phyloP scores from a whole-genome alignment of 768 basidiomycete species.

The Rhizopogon roseolus region DNA sequence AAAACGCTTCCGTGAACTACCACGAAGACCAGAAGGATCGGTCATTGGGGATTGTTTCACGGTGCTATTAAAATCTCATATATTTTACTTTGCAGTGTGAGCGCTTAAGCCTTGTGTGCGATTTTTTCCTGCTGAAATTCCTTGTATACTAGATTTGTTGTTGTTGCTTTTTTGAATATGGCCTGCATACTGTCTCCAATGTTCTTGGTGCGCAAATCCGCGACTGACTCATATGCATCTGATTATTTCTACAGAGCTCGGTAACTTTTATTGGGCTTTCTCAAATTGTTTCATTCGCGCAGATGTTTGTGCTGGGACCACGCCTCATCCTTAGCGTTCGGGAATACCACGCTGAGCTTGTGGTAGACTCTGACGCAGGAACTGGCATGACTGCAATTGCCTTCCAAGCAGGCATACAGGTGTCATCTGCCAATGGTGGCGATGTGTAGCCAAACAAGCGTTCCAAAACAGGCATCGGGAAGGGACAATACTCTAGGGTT shows the following conservation, averaged over 20 bases:
- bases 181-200: no score
- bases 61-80: neutral
- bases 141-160: no score
- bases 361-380: neutral
- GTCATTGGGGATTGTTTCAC: no score
- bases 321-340: neutral
- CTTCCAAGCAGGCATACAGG: neutral
- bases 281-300: neutral
- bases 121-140: neutral
- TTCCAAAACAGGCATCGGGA: no score
- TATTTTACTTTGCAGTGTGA: neutral
- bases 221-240: no score
- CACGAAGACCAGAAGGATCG: no score
- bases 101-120: neutral
- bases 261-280: neutral
- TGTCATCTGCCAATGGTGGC: neutral
- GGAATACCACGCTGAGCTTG: neutral
- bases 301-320: neutral
- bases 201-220: no score
- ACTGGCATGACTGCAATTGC: neutral
- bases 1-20: no score
- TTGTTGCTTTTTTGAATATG: no score
- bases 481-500: no score
- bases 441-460: neutral
- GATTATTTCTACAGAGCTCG: no score